Base-by-base conservation (phyloP, 176 grass and related monocot genomes). In the Chloris gayana region DNA sequence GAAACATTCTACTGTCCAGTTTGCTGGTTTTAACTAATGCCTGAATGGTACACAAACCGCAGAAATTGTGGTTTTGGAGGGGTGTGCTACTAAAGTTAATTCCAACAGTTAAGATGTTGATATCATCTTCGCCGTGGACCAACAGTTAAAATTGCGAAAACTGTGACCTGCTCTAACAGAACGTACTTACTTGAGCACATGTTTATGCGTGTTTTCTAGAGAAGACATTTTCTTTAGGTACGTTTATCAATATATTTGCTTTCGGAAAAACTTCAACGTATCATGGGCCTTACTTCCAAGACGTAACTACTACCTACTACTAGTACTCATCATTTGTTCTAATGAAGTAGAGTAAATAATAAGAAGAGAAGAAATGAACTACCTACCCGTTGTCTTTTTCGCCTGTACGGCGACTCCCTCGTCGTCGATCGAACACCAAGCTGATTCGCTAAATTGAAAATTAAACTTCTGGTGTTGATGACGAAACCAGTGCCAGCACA, bases 231-330 rank as follows among this genome's bases (percentile, higher is more conserved):
- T 32, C 30, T 75, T 11, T 9, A 64, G n/a, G 27, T 47, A 77
- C 37, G 61, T 47, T 78, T 73, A 74, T 73, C 8, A 7, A 34
- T 59, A 83, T 19, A 83, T 68, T 79, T 68, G n/a, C 50, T 74
- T 76, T 81, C 27, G 27, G 2, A 41, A 24, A 24, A 7, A 5
- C 39, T 10, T 39, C 39, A 22, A 51, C 63, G 15, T 81, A 69
- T 80, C 71, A 75, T 75, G 31, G n/a, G 14, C 27, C 39, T 75
- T 74, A 26, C 46, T 81, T 86, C 7, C 39, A 62, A 81, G 8
- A 62, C n/a, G 29, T 67, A 80, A 25, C 63, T n/a, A 69, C 68
- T 58, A 67, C 84, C 77, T 75, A 51, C n/a, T n/a, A n/a, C n/a
- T n/a, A n/a, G n/a, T n/a, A n/a, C 25, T 14, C 69, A 29, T 19